These are phyloP conservation scores for Malania oleifera DNA, from an alignment of 164 flowering plant genomes.

Conservation along the genomic window DNA sequence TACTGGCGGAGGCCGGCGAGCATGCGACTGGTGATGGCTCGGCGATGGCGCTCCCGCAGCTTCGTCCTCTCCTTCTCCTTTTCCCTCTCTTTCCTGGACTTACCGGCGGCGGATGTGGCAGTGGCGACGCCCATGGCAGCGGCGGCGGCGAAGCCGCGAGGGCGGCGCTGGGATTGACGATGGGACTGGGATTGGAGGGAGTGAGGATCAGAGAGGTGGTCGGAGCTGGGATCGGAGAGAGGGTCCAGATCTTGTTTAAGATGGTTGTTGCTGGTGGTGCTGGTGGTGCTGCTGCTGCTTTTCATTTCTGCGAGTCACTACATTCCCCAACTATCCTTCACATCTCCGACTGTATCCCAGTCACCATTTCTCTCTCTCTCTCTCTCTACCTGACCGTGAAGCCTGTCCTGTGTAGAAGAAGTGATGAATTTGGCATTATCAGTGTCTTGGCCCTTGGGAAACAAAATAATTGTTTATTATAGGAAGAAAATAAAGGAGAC, in stretches of 20 bases:
- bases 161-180: slow-evolving; percentile 39
- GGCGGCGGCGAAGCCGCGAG: slow-evolving; percentile 55
- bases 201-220: slow-evolving; percentile 11
- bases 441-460: too few relatives aligned
- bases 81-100: slow-evolving; percentile 60
- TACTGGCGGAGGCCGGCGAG: slow-evolving; percentile 68
- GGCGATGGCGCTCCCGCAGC: slow-evolving; percentile 66
- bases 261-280: too few relatives aligned
- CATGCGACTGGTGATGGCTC: slow-evolving; percentile 72
- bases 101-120: slow-evolving; percentile 4
- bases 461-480: too few relatives aligned
- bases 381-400: too few relatives aligned
- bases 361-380: too few relatives aligned
- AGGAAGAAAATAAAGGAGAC: too few relatives aligned
- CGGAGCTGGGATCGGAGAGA: slow-evolving; percentile 27
- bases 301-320: not conserved
- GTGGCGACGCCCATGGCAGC: slow-evolving; percentile 17
- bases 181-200: slow-evolving; percentile 12
- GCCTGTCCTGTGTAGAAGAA: too few relatives aligned
- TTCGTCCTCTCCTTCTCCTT: slow-evolving; percentile 72
- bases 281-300: slow-evolving; percentile 6
- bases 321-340: too few relatives aligned
- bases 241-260: slow-evolving; percentile 31
- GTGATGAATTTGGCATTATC: too few relatives aligned
- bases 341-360: too few relatives aligned